phyloP scores from a whole-genome alignment of 1,284 basidiomycete species.

The Apiotrichum porosum region DNA sequence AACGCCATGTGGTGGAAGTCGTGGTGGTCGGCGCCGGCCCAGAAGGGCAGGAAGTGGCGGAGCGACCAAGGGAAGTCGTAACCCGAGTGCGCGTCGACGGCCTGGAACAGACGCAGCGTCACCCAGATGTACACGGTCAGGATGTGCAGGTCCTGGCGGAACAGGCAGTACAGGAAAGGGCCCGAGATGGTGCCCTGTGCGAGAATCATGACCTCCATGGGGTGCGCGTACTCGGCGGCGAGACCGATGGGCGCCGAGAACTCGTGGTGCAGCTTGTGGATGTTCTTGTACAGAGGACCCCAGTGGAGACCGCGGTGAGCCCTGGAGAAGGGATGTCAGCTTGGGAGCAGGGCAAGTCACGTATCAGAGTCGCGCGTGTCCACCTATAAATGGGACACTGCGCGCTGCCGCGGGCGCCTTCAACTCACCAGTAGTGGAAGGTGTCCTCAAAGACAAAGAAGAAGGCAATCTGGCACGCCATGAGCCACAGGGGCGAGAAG shows the following conservation, averaged over 20 bases:
- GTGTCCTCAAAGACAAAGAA: constrained; percentile 97
- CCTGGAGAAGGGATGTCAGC: too few species aligned
- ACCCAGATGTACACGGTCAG: constrained; percentile 93
- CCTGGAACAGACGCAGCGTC: constrained; percentile 84
- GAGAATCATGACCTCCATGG: constrained; percentile 86
- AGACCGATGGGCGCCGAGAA: constrained; percentile 97
- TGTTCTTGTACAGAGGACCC: constrained; percentile 87
- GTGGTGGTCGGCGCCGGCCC: constrained; percentile 97
- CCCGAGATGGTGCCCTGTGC: constrained; percentile 79
- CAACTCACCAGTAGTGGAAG: constrained; percentile 58
- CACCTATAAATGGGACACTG: too few species aligned
- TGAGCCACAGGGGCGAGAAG: constrained; percentile 66
- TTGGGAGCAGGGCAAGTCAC: too few species aligned
- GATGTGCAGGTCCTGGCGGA: constrained; percentile 58
- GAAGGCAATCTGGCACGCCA: constrained; percentile 73
- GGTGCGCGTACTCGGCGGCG: constrained; percentile 94
- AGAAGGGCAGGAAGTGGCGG: constrained; percentile 88
- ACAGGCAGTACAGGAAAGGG: constrained; percentile 71
- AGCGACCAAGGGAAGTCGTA: constrained; percentile 97
- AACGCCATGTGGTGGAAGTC: constrained; percentile 72
- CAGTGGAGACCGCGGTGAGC: constrained; percentile 91
- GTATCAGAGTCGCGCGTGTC: too few species aligned
- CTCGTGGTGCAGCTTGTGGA: constrained; percentile 97
- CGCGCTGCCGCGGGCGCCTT: too few species aligned
- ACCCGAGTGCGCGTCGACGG: constrained; percentile 93